Evolutionary conservation across 176 grass and related monocot species (phyloP).

Genomic region (Carex myosuroides): DNA sequence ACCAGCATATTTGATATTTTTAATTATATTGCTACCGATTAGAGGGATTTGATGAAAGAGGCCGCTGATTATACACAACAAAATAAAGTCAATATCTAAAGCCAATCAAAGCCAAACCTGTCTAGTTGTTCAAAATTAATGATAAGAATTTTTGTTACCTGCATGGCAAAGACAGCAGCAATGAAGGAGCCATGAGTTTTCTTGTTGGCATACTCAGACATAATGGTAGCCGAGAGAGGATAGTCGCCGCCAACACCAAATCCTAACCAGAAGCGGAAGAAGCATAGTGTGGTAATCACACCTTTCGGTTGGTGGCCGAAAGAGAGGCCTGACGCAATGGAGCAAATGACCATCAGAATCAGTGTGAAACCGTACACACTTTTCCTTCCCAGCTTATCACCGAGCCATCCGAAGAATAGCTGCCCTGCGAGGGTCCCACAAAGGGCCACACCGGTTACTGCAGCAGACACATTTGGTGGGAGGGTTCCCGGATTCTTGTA

Average conservation of each 20-base stretch:
- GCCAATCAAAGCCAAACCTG: background rate
- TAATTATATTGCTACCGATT: background rate
- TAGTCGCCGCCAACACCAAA: slow-evolving; percentile 78
- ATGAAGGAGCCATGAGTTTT: slow-evolving; percentile 60
- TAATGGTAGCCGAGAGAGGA: slow-evolving; percentile 62
- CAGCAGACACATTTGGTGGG: slow-evolving; percentile 39
- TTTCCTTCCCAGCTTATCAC: slow-evolving; percentile 63
- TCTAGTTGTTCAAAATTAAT: background rate
- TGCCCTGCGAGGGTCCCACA: slow-evolving; percentile 60
- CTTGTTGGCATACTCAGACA: slow-evolving; percentile 82
- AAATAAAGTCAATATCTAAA: background rate
- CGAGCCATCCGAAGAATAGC: slow-evolving; percentile 84
- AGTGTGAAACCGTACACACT: slow-evolving; percentile 64
- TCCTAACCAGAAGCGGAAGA: slow-evolving; percentile 82
- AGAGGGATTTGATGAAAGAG: too few species aligned
- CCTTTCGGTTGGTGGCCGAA: slow-evolving; percentile 28
- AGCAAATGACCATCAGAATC: slow-evolving; percentile 52
- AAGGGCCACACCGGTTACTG: slow-evolving; percentile 61
- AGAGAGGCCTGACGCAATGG: slow-evolving; percentile 47
- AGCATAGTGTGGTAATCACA: slow-evolving; percentile 46
- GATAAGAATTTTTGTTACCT: slow-evolving; percentile 5
- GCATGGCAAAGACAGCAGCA: slow-evolving; percentile 77
- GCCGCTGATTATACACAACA: too few species aligned
- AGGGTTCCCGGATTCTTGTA: slow-evolving; percentile 24
- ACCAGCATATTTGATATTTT: background rate